Base-by-base conservation (phyloP, 768 basidiomycete species). In the Wakefieldia striispora region DNA sequence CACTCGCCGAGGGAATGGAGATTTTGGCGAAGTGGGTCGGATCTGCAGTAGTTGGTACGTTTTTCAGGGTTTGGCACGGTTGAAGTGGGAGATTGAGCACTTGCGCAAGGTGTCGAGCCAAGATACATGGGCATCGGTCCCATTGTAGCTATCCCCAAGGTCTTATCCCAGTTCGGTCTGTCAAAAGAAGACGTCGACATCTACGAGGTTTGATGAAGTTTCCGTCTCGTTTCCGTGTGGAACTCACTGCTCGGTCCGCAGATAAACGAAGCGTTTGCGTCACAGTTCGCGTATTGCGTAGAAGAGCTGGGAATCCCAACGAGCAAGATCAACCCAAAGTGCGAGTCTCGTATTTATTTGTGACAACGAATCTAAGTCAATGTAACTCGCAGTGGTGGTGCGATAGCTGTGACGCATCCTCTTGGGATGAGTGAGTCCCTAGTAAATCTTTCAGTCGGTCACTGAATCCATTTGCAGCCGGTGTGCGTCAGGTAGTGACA, bases 211-310 rank as follows among this genome's bases (percentile, higher is more conserved):
- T 40, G 65, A 29, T 36, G 2, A 20, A n/a, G 16, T 31, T 19
- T 6, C 7, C 5, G 2, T 16, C 12, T 43, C 19, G 1, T 36
- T 29, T 14, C 13, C 19, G 40, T 24, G 45, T 41, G 45, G 37
- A 41, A 20, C 29, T 55, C 36, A 55, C 20, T 6, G 17, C 14
- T 37, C 3, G 13, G 21, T 40, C 31, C 20, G 11, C 53, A 91
- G 88, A 87, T 90, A 55, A 91, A 92, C 49, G 88, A 94, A 68
- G 93, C 93, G 1, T 95, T 95, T 53, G 92, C 91, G 0, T 93
- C 90, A 1, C 93, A 95, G 63, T 95, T 91, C 51, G 90, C 88
- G n/a, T 88, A 93, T 70, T 94, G 90, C 45, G 83, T 95, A 8
- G 87, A 95, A 60, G 74, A 91, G 60, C 77, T 95, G 21, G 73